Evolutionary conservation across 352 stramenopile genomes (phyloP).

Genomic region (Globisporangium orthogonon): DNA sequence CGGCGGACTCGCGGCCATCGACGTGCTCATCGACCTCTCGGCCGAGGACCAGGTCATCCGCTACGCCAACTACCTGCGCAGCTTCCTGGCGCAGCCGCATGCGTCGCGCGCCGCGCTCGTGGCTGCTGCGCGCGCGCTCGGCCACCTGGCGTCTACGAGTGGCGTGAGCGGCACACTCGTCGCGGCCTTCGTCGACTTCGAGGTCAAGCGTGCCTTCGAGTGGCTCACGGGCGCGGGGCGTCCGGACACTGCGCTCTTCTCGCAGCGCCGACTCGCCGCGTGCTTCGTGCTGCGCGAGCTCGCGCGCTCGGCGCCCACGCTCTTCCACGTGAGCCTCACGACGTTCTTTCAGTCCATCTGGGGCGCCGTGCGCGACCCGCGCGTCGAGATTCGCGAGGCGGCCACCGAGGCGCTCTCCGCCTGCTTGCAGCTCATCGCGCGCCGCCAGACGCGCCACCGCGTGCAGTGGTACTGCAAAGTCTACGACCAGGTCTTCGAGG

Average conservation of each 20-base stretch:
- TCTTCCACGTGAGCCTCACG: slow-evolving; percentile 90
- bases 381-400: slow-evolving; percentile 78
- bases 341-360: slow-evolving; percentile 92
- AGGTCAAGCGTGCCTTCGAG: slow-evolving; percentile 88
- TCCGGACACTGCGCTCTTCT: slow-evolving; percentile 59
- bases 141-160: slow-evolving; percentile 67
- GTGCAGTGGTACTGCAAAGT: slow-evolving; percentile 92
- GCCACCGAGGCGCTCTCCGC: slow-evolving; percentile 79
- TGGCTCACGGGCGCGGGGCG: slow-evolving; percentile 66
- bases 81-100: slow-evolving; percentile 75
- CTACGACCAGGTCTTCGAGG: slow-evolving; percentile 88
- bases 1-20: slow-evolving; percentile 68
- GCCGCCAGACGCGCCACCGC: slow-evolving; percentile 69
- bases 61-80: slow-evolving; percentile 87
- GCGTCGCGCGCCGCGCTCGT: slow-evolving; percentile 54
- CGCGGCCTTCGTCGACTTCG: slow-evolving; percentile 89
- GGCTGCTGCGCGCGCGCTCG: slow-evolving; percentile 69
- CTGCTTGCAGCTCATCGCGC: slow-evolving; percentile 85
- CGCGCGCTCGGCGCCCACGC: slow-evolving; percentile 76
- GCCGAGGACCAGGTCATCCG: slow-evolving; percentile 88
- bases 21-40: slow-evolving; percentile 73
- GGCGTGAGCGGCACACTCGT: slow-evolving; percentile 81
- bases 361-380: slow-evolving; percentile 66
- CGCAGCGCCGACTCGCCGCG: slow-evolving; percentile 64
- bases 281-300: slow-evolving; percentile 87